These are phyloP conservation scores for Polychaeton citri DNA, from an alignment of 2,329 filamentous ascomycete genomes.

Conservation along the genomic window DNA sequence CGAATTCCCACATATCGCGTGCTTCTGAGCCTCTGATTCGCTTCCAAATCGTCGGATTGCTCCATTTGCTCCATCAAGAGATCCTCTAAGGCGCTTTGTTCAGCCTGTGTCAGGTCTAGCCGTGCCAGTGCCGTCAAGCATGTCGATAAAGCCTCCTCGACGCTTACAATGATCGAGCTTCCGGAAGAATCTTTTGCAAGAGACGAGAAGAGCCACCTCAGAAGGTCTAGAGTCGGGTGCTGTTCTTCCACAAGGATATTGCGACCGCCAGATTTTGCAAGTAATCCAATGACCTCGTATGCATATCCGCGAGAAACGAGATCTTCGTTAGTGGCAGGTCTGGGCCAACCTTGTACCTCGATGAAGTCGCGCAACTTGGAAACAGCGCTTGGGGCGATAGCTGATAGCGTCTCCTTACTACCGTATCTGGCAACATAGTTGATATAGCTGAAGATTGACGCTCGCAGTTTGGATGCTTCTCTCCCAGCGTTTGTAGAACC, in stretches of 20 bases:
- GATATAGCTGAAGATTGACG: constrained; percentile 72
- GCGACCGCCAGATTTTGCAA: constrained; percentile 53
- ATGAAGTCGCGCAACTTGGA: constrained; percentile 60
- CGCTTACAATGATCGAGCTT: constrained; percentile 65
- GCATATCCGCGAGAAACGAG: constrained; percentile 61
- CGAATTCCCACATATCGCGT: constrained; percentile 72
- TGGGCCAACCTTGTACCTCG: constrained; percentile 71
- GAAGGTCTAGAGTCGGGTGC: constrained; percentile 37
- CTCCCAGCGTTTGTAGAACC: constrained; percentile 40
- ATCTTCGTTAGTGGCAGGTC: constrained; percentile 41
- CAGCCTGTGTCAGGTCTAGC: constrained; percentile 27
- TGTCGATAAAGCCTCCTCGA: constrained; percentile 77
- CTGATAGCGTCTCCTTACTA: constrained; percentile 43
- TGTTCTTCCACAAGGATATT: constrained; percentile 37
- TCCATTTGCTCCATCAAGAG: constrained; percentile 51
- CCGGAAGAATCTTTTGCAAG: constrained; percentile 65
- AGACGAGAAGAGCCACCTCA: constrained; percentile 71
- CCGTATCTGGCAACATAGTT: constrained; percentile 75
- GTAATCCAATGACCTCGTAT: constrained; percentile 80
- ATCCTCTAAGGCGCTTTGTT: constrained; percentile 32
- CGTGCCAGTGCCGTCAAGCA: constrained; percentile 47
- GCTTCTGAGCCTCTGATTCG: constrained; percentile 38
- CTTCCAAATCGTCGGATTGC: constrained; percentile 18
- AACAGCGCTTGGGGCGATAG: constrained; percentile 57
- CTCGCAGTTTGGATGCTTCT: constrained; percentile 66